A percentile compares a stretch with the other conserved stretches of the same genome.
These are phyloP conservation scores for Exophiala phaeomuriformis DNA, from an alignment of 2,329 filamentous ascomycete genomes.

Conservation along the genomic window DNA sequence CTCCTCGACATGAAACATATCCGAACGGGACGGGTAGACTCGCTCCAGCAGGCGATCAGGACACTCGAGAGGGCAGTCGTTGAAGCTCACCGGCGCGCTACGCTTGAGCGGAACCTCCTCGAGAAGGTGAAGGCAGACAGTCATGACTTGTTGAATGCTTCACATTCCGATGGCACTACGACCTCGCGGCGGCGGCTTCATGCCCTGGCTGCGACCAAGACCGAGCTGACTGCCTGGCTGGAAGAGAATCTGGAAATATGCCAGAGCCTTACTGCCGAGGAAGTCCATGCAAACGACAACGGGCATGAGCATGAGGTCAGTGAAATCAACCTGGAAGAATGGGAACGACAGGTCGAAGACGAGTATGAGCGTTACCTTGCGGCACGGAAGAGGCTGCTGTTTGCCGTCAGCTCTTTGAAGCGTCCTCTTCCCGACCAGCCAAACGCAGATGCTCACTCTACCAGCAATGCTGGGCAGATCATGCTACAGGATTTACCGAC, in stretches of 20 bases:
- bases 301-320: not conserved
- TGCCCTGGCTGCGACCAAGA: slow-evolving; percentile 14
- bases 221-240: slow-evolving; percentile 21
- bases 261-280: not conserved
- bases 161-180: not conserved
- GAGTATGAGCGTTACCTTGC: slow-evolving; percentile 22
- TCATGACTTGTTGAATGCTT: not conserved
- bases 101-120: slow-evolving; percentile 6
- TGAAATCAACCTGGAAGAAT: not conserved
- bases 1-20: not conserved
- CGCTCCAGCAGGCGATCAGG: slow-evolving; percentile 3
- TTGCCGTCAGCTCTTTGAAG: slow-evolving; percentile 3
- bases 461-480: not conserved
- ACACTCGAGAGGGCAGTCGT: slow-evolving; percentile 23
- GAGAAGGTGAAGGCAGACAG: slow-evolving; percentile 2
- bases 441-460: too few species aligned
- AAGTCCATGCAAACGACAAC: not conserved
- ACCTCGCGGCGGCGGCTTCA: not conserved
- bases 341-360: slow-evolving; percentile 8
- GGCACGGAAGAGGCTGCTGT: slow-evolving; percentile 15
- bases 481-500: not conserved
- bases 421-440: not conserved
- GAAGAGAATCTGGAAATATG: slow-evolving; percentile 21
- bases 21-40: not conserved
- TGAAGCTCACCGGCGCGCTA: slow-evolving; percentile 16